Evolutionary conservation across 2,329 filamentous ascomycete species (phyloP).

Genomic region (Didymella glomerata): DNA sequence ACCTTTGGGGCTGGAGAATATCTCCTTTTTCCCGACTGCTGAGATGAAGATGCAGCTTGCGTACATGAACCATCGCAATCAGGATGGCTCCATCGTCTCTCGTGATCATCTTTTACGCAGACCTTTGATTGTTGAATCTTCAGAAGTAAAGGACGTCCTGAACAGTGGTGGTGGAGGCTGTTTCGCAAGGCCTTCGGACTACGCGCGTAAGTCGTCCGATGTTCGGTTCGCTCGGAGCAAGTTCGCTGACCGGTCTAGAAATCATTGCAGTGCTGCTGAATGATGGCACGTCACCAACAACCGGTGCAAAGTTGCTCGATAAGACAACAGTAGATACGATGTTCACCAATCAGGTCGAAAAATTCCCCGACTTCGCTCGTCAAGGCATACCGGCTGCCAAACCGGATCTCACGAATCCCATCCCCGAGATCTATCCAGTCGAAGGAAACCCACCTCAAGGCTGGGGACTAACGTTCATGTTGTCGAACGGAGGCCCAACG

Average conservation of each 20-base stretch:
- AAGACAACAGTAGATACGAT: conserved; percentile 68
- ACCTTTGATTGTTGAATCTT: conserved; percentile 55
- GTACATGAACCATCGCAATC: conserved; percentile 62
- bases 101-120: conserved; percentile 62
- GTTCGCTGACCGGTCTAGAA: conserved; percentile 50
- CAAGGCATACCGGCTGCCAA: conserved; percentile 58
- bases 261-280: conserved; percentile 70
- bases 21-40: conserved; percentile 64
- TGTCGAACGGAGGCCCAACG: conserved; percentile 49
- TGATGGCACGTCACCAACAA: conserved; percentile 66
- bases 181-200: conserved; percentile 67
- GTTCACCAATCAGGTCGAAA: conserved; percentile 68
- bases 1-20: conserved; percentile 56
- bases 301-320: conserved; percentile 62
- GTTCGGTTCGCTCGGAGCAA: conserved; percentile 1
- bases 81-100: conserved; percentile 51
- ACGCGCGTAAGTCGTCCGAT: conserved; percentile 58
- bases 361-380: conserved; percentile 61
- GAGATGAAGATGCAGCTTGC: conserved; percentile 66
- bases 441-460: conserved; percentile 63
- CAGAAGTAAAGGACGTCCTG: conserved; percentile 57
- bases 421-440: conserved; percentile 60
- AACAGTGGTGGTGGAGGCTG: conserved; percentile 69
- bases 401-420: conserved; percentile 59
- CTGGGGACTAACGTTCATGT: conserved; percentile 69